Evolutionary conservation across 2,329 filamentous ascomycete species (phyloP).

Genomic region (Dothidotthia symphoricarpi): DNA sequence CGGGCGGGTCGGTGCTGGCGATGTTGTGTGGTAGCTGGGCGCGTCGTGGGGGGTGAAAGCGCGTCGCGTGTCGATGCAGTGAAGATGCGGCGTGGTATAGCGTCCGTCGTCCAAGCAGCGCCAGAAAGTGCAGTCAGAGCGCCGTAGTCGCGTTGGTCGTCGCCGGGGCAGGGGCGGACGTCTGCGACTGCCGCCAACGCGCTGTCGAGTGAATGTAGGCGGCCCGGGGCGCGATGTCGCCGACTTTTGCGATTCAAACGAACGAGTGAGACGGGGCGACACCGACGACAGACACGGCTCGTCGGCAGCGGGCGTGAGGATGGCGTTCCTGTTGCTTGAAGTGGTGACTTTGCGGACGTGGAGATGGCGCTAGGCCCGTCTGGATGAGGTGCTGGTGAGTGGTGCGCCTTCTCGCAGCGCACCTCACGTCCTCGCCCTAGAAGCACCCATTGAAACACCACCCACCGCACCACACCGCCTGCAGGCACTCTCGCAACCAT

Average conservation of each 20-base stretch:
- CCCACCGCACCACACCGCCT: conserved; percentile 21
- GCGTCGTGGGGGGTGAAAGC: conserved; percentile 29
- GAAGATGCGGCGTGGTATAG: conserved; percentile 6
- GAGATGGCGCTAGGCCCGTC: conserved; percentile 9
- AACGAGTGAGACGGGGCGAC: conserved; percentile 35
- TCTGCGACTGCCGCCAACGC: conserved; percentile 16
- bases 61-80: too few relatives aligned
- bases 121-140: conserved; percentile 5
- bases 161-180: conserved; percentile 24
- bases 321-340: conserved; percentile 28
- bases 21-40: conserved; percentile 32
- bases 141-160: conserved; percentile 27
- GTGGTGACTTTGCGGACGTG: conserved; percentile 26
- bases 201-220: conserved; percentile 28
- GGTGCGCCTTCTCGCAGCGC: conserved; percentile 8
- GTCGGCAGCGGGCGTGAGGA: conserved; percentile 29
- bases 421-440: conserved; percentile 7
- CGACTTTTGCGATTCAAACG: conserved; percentile 35
- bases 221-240: conserved; percentile 12
- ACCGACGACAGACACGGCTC: conserved; percentile 28
- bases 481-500: conserved; percentile 46
- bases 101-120: conserved; percentile 1
- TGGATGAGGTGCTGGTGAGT: too few relatives aligned
- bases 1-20: conserved; percentile 30
- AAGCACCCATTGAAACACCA: conserved; percentile 8